Evolutionary conservation across 352 stramenopile genomes (phyloP), one percentile per base, ranked within the genome.

Genomic region (Globisporangium perplexum): DNA sequence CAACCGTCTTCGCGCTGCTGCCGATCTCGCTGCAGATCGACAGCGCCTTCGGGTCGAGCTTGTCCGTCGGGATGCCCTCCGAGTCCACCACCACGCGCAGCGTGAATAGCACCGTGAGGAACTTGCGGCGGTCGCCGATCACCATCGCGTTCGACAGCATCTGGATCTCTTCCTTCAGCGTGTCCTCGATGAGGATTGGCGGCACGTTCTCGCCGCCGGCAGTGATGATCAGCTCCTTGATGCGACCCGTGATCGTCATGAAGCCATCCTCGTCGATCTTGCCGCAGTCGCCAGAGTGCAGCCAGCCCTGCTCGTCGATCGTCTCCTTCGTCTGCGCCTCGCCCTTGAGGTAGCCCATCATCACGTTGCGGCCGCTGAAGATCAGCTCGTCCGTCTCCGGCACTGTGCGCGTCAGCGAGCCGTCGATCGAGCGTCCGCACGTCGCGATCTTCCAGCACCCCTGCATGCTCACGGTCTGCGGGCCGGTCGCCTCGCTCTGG

Each of bases 151-250:
- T 97, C 60, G 89, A 93, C 23, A 98, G 63, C 33, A 86, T 56
- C 39, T 75, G 68, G 4, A 98, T 57, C 47, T 93, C 78, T 41
- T 90, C 74, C 73, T 98, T 98, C 28, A 98, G 63, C 22, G 74
- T 78, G 61, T 98, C 83, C 55, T 98, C 92, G 59, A 98, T 90
- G 38, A 95, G 71, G 7, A 96, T 87, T 45, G 95, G 95, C 20
- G 95, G 76, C 15, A 98, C 83, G 71, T 98, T 98, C 65, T 98
- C 95, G 31, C 95, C 95, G 62, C 95, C 95, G n/a, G 95, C 93
- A 39, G 93, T 98, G 58, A 97, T 90, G 52, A 98, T 95, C 20
- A 98, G 62, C 68, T 98, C 95, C 69, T 98, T 98, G 72, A 98
- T 98, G 54, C 95, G 90, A 20, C 95, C 95, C 17, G 95, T 98